Percentiles rank a stretch among this genome's conserved stretches.
Evolutionary conservation across 2,329 filamentous ascomycete genomes (phyloP).

Genomic region (Talaromyces sp.): DNA sequence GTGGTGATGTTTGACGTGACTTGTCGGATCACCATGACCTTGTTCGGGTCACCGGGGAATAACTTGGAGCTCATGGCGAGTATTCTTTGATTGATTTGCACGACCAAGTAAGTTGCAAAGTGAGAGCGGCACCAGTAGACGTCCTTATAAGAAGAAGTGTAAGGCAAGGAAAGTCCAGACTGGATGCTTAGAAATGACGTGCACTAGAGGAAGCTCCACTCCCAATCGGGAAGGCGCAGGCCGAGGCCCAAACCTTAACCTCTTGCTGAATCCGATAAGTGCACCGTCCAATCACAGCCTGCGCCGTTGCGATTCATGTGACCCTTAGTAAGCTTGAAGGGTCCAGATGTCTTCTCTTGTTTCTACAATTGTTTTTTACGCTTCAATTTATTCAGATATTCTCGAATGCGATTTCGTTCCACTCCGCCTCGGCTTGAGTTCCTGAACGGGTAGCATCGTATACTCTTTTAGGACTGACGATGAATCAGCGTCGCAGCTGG

Average conservation of each 20-base stretch:
- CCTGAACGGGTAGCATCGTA: not conserved
- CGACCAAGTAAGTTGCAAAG: not conserved
- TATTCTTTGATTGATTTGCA: not conserved
- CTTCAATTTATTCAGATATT: not conserved
- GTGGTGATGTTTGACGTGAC: constrained; percentile 68
- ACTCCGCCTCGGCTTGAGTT: not conserved
- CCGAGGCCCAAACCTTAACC: constrained; percentile 5
- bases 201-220: constrained; percentile 6
- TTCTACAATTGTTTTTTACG: not conserved
- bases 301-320: not conserved
- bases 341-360: not conserved
- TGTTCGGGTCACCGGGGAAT: constrained; percentile 67
- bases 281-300: not conserved
- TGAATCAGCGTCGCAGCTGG: not conserved
- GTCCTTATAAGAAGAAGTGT: not conserved
- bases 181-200: not conserved
- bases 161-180: not conserved
- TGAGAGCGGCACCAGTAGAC: too few species aligned
- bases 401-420: not conserved
- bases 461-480: not conserved
- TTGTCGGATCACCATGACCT: constrained; percentile 86
- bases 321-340: not conserved
- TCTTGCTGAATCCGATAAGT: not conserved
- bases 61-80: constrained; percentile 59
- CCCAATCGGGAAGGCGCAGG: constrained; percentile 10